A percentile compares a stretch with the other conserved stretches of the same genome.
These are phyloP conservation scores for Saccharomyces mikatae DNA, from an alignment of 805 yeast species.

Conservation along the genomic window DNA sequence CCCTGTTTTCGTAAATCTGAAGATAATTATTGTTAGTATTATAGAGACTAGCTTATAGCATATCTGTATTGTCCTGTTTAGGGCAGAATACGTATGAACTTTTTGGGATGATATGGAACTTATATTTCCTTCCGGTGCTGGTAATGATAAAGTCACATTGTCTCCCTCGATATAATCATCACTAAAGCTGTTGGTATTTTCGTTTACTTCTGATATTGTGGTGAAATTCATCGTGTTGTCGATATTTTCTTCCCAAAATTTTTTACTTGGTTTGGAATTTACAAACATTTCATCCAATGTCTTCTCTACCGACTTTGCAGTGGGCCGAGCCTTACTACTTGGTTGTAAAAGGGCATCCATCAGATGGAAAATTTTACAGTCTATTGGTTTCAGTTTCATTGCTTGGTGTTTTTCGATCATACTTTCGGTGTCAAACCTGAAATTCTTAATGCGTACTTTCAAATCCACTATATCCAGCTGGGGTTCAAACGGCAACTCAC, in stretches of 20 bases:
- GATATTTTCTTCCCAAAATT: neutral
- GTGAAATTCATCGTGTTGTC: neutral
- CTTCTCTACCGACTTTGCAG: conserved; percentile 34
- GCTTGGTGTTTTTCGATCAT: conserved; percentile 14
- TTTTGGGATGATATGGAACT: neutral
- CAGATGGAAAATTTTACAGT: conserved; percentile 30
- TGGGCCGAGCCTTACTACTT: conserved; percentile 36
- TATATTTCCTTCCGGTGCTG: neutral
- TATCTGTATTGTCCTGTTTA: neutral
- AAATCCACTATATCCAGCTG: conserved; percentile 23
- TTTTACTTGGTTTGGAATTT: neutral
- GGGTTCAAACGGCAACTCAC: conserved; percentile 52
- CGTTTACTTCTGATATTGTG: neutral
- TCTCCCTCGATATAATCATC: neutral
- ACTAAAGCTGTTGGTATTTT: neutral
- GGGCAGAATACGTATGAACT: neutral
- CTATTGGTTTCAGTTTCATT: conserved; percentile 16
- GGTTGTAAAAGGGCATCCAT: conserved; percentile 34
- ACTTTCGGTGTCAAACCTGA: conserved; percentile 18
- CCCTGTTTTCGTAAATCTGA: neutral
- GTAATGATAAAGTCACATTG: neutral
- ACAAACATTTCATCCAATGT: conserved; percentile 17
- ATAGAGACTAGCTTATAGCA: neutral
- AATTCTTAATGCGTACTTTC: conserved; percentile 29
- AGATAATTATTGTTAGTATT: neutral